Percentiles rank a stretch among this genome's conserved stretches.
Evolutionary conservation across 441 rosid genomes (phyloP).

Genomic region (Arabidopsis hybrid): DNA sequence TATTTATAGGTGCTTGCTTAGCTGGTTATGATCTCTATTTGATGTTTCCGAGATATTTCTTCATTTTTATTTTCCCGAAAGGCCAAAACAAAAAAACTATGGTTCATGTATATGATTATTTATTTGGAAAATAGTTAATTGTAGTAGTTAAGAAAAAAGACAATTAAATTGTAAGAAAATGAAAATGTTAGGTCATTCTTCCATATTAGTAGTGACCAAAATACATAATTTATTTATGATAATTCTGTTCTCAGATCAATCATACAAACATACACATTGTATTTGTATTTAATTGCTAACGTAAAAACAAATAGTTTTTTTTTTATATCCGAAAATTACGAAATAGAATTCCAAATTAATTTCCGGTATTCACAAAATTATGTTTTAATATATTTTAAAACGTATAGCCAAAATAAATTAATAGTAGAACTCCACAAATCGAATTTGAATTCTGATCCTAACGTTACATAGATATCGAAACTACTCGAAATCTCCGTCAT

Average conservation of each 20-base stretch:
- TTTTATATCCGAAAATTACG: background rate
- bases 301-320: background rate
- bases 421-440: background rate
- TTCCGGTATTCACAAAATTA: background rate
- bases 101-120: background rate
- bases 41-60: conserved; percentile 45
- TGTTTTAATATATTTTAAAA: too few relatives aligned
- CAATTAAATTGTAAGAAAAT: conserved; percentile 1
- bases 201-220: background rate
- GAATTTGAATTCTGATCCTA: background rate
- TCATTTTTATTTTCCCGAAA: background rate
- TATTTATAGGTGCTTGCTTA: conserved; percentile 36
- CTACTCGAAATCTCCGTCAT: conserved; percentile 12
- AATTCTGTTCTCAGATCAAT: background rate
- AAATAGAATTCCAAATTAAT: background rate
- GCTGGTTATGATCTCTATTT: conserved; percentile 32
- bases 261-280: too few relatives aligned
- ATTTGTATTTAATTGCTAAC: background rate
- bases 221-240: conserved; percentile 18
- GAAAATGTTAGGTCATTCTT: conserved; percentile 20
- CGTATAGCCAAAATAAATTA: background rate
- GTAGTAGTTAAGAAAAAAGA: conserved; percentile 30
- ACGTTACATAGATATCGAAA: background rate
- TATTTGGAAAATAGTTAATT: background rate
- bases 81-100: background rate